phyloP scores from a whole-genome alignment of 78 protist genomes.

The Dictyostelium firmibasis region DNA sequence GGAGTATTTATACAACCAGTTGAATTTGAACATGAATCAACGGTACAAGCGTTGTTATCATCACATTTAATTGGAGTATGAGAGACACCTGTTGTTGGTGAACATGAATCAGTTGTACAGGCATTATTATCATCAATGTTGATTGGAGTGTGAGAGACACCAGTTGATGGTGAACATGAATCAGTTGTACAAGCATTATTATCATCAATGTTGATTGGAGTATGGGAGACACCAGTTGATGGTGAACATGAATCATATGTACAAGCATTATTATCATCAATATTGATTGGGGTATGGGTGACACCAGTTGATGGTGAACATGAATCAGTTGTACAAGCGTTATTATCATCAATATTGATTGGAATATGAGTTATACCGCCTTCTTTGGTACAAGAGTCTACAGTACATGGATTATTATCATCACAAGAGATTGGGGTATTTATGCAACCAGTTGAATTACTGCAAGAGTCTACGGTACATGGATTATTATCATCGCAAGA shows the following conservation, averaged over 20 bases:
- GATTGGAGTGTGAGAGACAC: background rate
- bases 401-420: too few species aligned
- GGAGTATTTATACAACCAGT: background rate
- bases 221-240: constrained; percentile 25
- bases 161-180: background rate
- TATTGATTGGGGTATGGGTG: background rate
- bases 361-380: constrained; percentile 7
- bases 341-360: too few species aligned
- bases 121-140: background rate
- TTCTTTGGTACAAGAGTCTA: constrained; percentile 9
- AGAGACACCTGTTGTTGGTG: background rate
- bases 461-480: background rate
- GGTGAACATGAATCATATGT: background rate
- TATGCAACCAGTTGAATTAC: background rate
- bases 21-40: background rate
- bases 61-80: constrained; percentile 33
- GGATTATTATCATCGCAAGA: constrained; percentile 31
- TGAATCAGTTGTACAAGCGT: too few species aligned
- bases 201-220: constrained; percentile 6
- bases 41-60: too few species aligned
- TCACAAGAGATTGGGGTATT: background rate
- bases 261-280: background rate
- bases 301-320: constrained; percentile 19
- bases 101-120: background rate
- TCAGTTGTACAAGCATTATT: constrained; percentile 16